Conservation (phyloP, 495 filamentous ascomycete species). For the Tuber calosporum region DNA sequence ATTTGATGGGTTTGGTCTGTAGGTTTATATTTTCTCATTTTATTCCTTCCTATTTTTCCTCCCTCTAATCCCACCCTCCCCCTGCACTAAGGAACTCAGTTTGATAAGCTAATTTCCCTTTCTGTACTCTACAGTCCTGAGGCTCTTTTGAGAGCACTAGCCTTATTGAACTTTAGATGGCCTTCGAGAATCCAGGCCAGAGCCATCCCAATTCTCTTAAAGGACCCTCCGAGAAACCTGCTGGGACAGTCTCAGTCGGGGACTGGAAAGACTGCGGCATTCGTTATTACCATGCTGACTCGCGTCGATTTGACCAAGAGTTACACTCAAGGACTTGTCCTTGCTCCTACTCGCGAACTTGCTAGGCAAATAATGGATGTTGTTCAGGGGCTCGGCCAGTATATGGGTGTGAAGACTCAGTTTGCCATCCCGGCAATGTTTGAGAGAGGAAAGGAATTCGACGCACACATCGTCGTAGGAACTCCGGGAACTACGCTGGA, state of each 20-base stretch:
- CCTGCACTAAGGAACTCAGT: not conserved
- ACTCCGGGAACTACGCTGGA: constrained; percentile 90
- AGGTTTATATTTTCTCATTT: constrained; percentile 42
- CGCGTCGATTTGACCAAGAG: constrained; percentile 64
- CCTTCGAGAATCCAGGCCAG: constrained; percentile 96
- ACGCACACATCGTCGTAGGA: constrained; percentile 75
- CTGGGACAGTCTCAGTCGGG: constrained; percentile 97
- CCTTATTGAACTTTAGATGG: constrained; percentile 74
- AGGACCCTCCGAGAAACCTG: constrained; percentile 78
- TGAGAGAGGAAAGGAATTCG: constrained; percentile 53
- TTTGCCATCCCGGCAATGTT: constrained; percentile 73
- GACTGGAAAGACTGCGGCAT: constrained; percentile 95
- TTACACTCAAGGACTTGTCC: constrained; percentile 68
- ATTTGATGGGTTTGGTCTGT: constrained; percentile 84
- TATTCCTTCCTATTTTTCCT: not conserved
- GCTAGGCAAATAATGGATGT: constrained; percentile 90
- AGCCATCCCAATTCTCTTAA: constrained; percentile 80
- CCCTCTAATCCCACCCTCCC: not conserved
- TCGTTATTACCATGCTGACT: constrained; percentile 86
- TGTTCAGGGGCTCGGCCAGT: constrained; percentile 70
- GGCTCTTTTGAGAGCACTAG: constrained; percentile 49
- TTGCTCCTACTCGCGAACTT: constrained; percentile 89
- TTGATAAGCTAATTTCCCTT: not conserved
- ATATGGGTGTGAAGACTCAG: constrained; percentile 57
- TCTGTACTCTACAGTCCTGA: constrained; percentile 39